These are phyloP conservation scores for Dactylonectria macrodidyma DNA, from an alignment of 2,329 filamentous ascomycete species.

Conservation along the genomic window DNA sequence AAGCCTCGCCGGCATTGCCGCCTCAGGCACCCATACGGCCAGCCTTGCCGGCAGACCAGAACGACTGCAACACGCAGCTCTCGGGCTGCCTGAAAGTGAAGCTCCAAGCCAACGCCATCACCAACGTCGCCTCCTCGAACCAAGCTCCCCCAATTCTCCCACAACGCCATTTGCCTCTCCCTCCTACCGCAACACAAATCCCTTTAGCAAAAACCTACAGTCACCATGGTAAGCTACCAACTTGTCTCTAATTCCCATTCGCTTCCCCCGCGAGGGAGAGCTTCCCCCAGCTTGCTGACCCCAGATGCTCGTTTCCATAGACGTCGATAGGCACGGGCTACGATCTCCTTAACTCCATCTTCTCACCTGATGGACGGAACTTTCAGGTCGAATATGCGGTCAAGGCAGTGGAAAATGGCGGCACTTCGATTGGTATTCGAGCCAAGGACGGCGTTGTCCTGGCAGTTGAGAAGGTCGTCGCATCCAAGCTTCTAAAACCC, in stretches of 20 bases:
- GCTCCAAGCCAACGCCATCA: slow-evolving; percentile 51
- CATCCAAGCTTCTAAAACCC: slow-evolving; percentile 94
- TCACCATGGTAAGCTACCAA: slow-evolving; percentile 52
- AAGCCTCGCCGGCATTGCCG: slow-evolving; percentile 32
- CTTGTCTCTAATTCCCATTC: slow-evolving; percentile 23
- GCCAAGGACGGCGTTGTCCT: slow-evolving; percentile 98
- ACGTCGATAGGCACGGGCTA: slow-evolving; percentile 99
- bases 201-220: slow-evolving; percentile 36
- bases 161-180: slow-evolving; percentile 18
- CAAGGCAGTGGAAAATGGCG: slow-evolving; percentile 98
- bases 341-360: slow-evolving; percentile 99
- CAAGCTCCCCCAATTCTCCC: slow-evolving; percentile 33
- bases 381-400: slow-evolving; percentile 99
- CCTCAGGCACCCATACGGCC: slow-evolving; percentile 51
- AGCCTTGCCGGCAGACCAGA: slow-evolving; percentile 46
- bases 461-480: slow-evolving; percentile 95
- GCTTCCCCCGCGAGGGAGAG: slow-evolving; percentile 43
- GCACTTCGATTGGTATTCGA: slow-evolving; percentile 94
- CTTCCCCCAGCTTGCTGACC: slow-evolving; percentile 43
- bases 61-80: slow-evolving; percentile 58
- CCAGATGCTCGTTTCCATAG: slow-evolving; percentile 62
- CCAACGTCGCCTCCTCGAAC: slow-evolving; percentile 42
- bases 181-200: slow-evolving; percentile 12
- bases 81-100: slow-evolving; percentile 60
- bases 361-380: slow-evolving; percentile 98